A percentile compares a stretch with the other conserved stretches of the same genome.
phyloP scores from a whole-genome alignment of 345 rosid species.

The Atalantia buxifolia region DNA sequence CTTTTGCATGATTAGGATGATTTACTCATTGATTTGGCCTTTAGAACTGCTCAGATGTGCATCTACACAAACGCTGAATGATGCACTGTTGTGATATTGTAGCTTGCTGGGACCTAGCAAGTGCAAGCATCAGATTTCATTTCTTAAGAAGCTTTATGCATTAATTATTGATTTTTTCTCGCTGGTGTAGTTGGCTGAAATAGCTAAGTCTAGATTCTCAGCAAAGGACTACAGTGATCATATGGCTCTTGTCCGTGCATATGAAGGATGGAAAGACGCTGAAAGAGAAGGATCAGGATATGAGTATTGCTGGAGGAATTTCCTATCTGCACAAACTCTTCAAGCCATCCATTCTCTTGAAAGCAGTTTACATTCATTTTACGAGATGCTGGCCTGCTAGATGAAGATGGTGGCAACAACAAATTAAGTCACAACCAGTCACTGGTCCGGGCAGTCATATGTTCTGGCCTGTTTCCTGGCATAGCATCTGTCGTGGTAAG shows the following conservation, averaged over 20 bases:
- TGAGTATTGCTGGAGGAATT: constrained; percentile 98
- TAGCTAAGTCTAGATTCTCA: constrained; percentile 92
- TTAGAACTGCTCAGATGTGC: not conserved
- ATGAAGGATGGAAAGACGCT: constrained; percentile 98
- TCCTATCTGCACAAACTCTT: constrained; percentile 90
- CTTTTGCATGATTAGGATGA: not conserved
- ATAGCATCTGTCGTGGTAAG: constrained; percentile 92
- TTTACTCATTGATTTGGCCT: not conserved
- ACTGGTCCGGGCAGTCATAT: constrained; percentile 88
- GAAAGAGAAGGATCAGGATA: constrained; percentile 93
- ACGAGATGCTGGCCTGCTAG: constrained; percentile 78
- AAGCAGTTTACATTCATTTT: constrained; percentile 86
- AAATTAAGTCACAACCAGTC: constrained; percentile 87
- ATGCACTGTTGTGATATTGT: not conserved
- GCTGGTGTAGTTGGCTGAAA: constrained; percentile 74
- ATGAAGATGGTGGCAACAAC: constrained; percentile 45
- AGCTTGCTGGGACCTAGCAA: constrained; percentile 1
- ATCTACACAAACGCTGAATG: not conserved
- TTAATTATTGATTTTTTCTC: constrained; percentile 9
- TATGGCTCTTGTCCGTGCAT: constrained; percentile 98
- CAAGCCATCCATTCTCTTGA: constrained; percentile 94
- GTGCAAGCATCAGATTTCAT: not conserved
- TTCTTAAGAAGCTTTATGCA: not conserved
- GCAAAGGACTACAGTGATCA: constrained; percentile 99
- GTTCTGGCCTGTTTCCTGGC: constrained; percentile 97